phyloP scores from a whole-genome alignment of 257 asterid genomes.

The Schizonepeta tenuifolia region DNA sequence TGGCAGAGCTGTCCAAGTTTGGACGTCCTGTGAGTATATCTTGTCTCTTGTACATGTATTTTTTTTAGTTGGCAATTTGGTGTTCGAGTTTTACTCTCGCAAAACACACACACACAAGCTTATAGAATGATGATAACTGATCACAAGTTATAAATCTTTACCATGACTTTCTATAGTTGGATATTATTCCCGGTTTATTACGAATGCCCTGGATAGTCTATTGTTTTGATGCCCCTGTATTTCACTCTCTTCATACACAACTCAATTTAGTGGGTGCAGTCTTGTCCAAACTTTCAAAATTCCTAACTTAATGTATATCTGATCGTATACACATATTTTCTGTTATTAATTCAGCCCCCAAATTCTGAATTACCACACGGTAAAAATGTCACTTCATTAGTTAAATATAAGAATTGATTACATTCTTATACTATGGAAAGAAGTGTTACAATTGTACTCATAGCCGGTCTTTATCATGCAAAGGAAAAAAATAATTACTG shows the following conservation, averaged over 20 bases:
- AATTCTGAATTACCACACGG: neutral
- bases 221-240: too few species aligned
- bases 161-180: neutral
- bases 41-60: slow-evolving; percentile 3
- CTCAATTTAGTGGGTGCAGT: neutral
- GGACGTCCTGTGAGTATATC: slow-evolving; percentile 81
- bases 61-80: neutral
- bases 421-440: too few species aligned
- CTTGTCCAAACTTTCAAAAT: neutral
- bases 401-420: too few species aligned
- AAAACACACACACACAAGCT: neutral
- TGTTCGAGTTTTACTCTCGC: neutral
- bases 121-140: slow-evolving; percentile 3
- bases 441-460: too few species aligned
- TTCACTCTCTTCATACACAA: neutral
- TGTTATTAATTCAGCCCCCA: neutral
- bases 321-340: neutral
- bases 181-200: neutral
- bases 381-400: neutral
- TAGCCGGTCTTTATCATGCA: too few species aligned
- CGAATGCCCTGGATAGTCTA: neutral
- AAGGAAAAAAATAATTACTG: too few species aligned
- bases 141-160: neutral
- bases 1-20: slow-evolving; percentile 80
- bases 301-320: neutral